These are phyloP conservation scores for Scalesia atractyloides DNA, from an alignment of 129 eudicot species.

Conservation along the genomic window DNA sequence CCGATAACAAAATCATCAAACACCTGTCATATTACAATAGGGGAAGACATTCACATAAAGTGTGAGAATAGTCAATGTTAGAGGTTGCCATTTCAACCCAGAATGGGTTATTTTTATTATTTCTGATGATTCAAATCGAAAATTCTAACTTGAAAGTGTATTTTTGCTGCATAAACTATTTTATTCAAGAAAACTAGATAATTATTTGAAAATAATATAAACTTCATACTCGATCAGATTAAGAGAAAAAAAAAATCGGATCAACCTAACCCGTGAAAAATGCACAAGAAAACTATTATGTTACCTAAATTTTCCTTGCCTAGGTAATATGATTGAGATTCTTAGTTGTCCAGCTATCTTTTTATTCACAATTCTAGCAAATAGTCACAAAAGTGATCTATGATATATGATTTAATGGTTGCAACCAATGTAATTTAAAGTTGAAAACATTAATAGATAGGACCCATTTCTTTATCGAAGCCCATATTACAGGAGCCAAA, in stretches of 20 bases:
- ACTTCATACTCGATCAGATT: background rate
- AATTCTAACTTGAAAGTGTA: background rate
- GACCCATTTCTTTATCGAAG: too few relatives aligned
- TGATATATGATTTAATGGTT: background rate
- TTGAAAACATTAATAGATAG: too few relatives aligned
- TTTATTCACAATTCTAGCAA: background rate
- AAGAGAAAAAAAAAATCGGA: too few relatives aligned
- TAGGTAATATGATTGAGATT: background rate
- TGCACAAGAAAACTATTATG: background rate
- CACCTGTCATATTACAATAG: slow-evolving; percentile 39
- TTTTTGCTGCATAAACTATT: background rate
- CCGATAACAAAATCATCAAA: slow-evolving; percentile 50
- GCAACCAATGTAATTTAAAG: too few relatives aligned
- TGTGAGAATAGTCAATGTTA: background rate
- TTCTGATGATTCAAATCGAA: background rate
- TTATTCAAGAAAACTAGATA: background rate
- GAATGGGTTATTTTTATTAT: background rate
- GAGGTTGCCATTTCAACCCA: background rate
- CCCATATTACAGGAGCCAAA: too few relatives aligned
- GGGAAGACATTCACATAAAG: too few relatives aligned
- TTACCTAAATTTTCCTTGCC: background rate
- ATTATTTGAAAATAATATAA: background rate
- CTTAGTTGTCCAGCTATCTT: background rate
- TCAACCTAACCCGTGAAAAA: background rate
- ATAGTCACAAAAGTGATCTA: background rate